A percentile compares a stretch with the other conserved stretches of the same genome.
Conservation (phyloP, 257 asterid species). For the Paraleonurus japonicus region DNA sequence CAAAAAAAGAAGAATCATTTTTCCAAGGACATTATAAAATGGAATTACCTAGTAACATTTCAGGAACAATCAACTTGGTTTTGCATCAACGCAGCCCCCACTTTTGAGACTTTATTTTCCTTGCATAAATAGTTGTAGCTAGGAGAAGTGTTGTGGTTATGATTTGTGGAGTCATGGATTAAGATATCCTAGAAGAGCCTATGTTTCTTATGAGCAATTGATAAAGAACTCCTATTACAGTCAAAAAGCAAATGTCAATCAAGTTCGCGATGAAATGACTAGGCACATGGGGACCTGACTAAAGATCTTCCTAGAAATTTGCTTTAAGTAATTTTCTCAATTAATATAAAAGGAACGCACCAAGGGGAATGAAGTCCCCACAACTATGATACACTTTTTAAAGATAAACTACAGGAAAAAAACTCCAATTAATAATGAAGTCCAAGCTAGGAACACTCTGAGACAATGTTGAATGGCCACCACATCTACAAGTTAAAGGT, state of each 20-base stretch:
- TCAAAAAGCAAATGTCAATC: not conserved
- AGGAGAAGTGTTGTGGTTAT: not conserved
- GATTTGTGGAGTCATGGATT: not conserved
- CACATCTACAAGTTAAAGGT: not conserved
- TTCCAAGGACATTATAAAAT: not conserved
- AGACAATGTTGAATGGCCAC: constrained; percentile 3
- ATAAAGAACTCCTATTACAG: not conserved
- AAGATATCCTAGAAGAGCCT: not conserved
- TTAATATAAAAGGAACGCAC: not conserved
- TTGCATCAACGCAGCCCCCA: not conserved
- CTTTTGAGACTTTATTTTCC: not conserved
- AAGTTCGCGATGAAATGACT: not conserved
- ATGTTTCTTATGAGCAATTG: not conserved
- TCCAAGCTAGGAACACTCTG: not conserved
- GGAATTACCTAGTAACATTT: not conserved
- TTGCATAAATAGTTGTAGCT: not conserved
- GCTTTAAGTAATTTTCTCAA: not conserved
- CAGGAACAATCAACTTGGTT: not conserved
- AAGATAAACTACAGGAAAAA: not conserved
- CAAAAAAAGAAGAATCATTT: no score
- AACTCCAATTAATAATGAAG: not conserved
- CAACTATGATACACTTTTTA: not conserved
- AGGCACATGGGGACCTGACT: not conserved
- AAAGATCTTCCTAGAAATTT: not conserved
- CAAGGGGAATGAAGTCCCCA: not conserved